A percentile compares a stretch with the other conserved stretches of the same genome.
phyloP scores from a whole-genome alignment of 1,284 basidiomycete species.

The Rhodotorula sp. region DNA sequence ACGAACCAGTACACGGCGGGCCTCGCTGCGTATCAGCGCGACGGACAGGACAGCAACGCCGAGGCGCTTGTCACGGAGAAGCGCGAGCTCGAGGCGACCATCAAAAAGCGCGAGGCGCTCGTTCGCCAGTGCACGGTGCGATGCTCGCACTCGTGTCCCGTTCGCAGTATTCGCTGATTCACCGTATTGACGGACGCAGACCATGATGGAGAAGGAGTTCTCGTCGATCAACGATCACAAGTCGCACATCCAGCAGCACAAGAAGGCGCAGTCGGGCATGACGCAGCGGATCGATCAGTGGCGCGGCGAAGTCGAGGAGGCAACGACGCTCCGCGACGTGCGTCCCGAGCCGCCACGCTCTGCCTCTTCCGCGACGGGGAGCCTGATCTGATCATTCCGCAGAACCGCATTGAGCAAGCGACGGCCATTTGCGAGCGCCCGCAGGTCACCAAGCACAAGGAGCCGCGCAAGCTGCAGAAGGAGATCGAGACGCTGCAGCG shows the following conservation, averaged over 20 bases:
- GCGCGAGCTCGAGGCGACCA: constrained; percentile 55
- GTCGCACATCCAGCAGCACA: constrained; percentile 50
- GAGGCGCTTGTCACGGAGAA: constrained; percentile 50
- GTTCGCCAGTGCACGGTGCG: constrained; percentile 4
- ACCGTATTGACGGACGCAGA: constrained; percentile 48
- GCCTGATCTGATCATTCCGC: constrained; percentile 10
- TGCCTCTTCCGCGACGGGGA: constrained; percentile 2
- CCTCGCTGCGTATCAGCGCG: not conserved
- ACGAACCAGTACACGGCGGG: constrained; percentile 32
- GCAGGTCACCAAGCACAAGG: constrained; percentile 60
- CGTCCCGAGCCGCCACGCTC: constrained; percentile 33
- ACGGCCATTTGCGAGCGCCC: constrained; percentile 61
- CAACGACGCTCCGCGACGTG: constrained; percentile 65
- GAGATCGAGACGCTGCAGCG: constrained; percentile 65
- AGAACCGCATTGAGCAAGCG: constrained; percentile 70
- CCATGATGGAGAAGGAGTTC: constrained; percentile 54
- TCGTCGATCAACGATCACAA: constrained; percentile 18
- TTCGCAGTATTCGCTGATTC: not conserved
- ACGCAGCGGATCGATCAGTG: constrained; percentile 46
- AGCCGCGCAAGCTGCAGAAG: constrained; percentile 60
- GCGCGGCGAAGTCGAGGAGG: constrained; percentile 56
- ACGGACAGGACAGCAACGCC: constrained; percentile 53
- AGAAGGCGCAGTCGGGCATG: constrained; percentile 18
- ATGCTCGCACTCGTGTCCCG: not conserved
- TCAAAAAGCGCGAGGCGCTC: constrained; percentile 46